Conservation (phyloP, 768 basidiomycete genomes). For the Boletus sp. region DNA sequence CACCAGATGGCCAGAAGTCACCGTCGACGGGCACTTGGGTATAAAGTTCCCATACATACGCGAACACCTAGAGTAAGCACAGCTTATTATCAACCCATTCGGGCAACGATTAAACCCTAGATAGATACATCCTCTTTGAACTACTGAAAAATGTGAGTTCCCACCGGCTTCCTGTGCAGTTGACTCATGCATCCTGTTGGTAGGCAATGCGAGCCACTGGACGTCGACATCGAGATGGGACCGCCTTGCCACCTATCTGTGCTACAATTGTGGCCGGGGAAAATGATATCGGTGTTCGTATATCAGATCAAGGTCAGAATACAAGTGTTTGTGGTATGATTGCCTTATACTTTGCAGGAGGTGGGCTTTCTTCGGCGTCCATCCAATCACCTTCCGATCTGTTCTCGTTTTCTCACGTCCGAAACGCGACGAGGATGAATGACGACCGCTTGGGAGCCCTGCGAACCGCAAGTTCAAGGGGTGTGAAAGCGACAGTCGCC, state of each 20-base stretch:
- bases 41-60: slow-evolving; percentile 78
- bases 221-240: slow-evolving; percentile 42
- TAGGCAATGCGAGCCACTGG: slow-evolving; percentile 74
- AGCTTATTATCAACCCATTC: not conserved
- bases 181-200: not conserved
- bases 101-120: not conserved
- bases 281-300: slow-evolving; percentile 73
- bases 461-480: slow-evolving; percentile 57
- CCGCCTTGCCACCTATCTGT: slow-evolving; percentile 56
- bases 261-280: slow-evolving; percentile 75
- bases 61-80: slow-evolving; percentile 77
- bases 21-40: slow-evolving; percentile 68
- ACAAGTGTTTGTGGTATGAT: not conserved
- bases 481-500: slow-evolving; percentile 72
- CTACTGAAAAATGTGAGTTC: slow-evolving; percentile 78
- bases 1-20: slow-evolving; percentile 56
- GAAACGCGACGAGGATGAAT: slow-evolving; percentile 70
- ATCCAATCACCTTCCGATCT: slow-evolving; percentile 69
- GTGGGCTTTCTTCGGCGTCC: slow-evolving; percentile 56
- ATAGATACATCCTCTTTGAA: slow-evolving; percentile 83
- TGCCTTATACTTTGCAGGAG: slow-evolving; percentile 45
- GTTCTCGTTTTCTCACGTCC: slow-evolving; percentile 85
- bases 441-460: slow-evolving; percentile 64
- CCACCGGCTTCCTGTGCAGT: not conserved
- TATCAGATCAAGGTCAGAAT: slow-evolving; percentile 81